Conservation (phyloP, 345 rosid species). For the Rhizophora apiculata region DNA sequence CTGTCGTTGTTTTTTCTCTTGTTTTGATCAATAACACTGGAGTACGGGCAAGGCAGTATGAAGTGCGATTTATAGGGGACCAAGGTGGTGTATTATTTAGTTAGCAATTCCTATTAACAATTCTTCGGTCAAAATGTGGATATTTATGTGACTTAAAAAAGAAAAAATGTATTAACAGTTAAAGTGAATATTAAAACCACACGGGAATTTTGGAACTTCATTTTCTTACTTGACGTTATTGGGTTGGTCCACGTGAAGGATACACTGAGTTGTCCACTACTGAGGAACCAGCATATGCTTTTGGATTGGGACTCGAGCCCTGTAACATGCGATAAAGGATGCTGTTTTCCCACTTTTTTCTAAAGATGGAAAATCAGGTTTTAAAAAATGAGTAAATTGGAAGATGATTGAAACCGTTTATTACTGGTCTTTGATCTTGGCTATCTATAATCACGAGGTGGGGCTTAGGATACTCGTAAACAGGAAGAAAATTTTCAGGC, state of each 20-base stretch:
- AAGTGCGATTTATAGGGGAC: slow-evolving; percentile 15
- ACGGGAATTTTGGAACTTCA: slow-evolving; percentile 20
- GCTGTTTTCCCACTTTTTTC: not conserved
- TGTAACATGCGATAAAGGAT: not conserved
- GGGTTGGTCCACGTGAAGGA: slow-evolving; percentile 24
- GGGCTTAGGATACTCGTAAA: not conserved
- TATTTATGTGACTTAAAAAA: not conserved
- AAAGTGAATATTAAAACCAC: slow-evolving; percentile 20
- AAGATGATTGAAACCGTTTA: not conserved
- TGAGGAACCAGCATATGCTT: not conserved
- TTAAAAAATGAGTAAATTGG: not conserved
- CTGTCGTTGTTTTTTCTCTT: not conserved
- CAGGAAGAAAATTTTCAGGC: not conserved
- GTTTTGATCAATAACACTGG: not conserved
- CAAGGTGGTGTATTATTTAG: not conserved
- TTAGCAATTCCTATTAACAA: not conserved
- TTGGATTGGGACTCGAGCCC: not conserved
- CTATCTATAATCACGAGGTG: not conserved
- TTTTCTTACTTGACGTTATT: slow-evolving; percentile 25
- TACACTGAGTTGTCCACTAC: slow-evolving; percentile 7
- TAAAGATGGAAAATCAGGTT: no score
- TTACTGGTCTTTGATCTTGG: no score
- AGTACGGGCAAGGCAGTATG: not conserved
- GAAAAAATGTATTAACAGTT: slow-evolving; percentile 13
- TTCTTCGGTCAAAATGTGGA: slow-evolving; percentile 7